These are phyloP conservation scores for Fusarium temperatum DNA, from an alignment of 2,329 filamentous ascomycete genomes.

Conservation along the genomic window DNA sequence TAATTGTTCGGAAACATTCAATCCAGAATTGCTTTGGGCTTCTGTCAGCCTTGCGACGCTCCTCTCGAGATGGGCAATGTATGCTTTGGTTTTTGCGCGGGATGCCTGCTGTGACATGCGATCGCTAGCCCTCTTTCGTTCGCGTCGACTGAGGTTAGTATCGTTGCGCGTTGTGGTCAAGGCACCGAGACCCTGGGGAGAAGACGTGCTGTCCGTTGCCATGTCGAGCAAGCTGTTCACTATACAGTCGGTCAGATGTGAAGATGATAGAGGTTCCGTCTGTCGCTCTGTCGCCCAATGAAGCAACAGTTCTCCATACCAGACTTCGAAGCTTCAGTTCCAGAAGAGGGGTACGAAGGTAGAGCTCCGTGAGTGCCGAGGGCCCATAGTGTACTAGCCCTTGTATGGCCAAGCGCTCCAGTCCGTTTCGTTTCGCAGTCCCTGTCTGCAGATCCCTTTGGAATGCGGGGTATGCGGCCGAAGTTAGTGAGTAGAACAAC, in stretches of 20 bases:
- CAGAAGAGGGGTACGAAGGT: neutral
- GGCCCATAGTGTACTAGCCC: neutral
- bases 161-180: neutral
- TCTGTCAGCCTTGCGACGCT: neutral
- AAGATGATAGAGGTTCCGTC: neutral
- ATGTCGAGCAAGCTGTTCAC: neutral
- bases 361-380: neutral
- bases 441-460: neutral
- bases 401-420: neutral
- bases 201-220: neutral
- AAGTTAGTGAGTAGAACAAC: neutral
- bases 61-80: neutral
- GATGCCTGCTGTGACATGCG: neutral
- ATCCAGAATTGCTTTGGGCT: accelerated
- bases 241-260: neutral
- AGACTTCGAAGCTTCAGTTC: neutral
- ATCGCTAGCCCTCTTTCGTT: neutral
- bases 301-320: neutral
- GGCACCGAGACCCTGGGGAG: accelerated
- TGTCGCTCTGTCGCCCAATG: neutral
- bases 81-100: neutral
- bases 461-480: neutral
- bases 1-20: neutral
- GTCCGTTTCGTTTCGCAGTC: neutral
- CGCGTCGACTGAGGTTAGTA: accelerated